Evolutionary conservation across 1,284 basidiomycete species (phyloP), one percentile per base, ranked within the genome.

Genomic region (Stygiomarasmius scandens): DNA sequence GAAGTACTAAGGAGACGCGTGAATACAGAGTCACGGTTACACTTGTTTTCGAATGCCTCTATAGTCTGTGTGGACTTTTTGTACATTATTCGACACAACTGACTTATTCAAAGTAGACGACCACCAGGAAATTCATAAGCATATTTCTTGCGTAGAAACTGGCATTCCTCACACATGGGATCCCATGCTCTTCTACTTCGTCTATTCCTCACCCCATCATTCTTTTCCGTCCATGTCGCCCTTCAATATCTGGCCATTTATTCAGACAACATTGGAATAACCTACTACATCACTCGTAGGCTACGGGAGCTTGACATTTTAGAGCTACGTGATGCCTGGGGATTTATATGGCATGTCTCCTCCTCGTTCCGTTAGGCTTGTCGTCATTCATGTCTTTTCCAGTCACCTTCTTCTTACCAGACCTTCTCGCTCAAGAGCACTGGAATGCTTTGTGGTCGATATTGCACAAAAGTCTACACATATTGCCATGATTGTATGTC

Each of bases 311-410:
- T 95, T 68, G 86, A 90, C 61, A 84, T 85, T 19, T 80, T 87
- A 56, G 93, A 98, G 64, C 80, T 98, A 57, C 87, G 90, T 67
- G 95, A 96, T 73, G 94, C 96, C 65, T 98, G 96, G 95, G 94
- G 95, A 20, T 96, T 97, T 72, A 85, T 98, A 72, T 97, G 94
- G 95, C 96, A 67, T 55, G 58, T 56, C 60, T 55, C 45, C 56
- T 58, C 48, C 43, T 32, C 58, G 27, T 36, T 41, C 23, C 60
- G 32, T 41, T n/a, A n/a, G n/a, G 53, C 50, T 59, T 67, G 64
- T 56, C 24, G 47, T 48, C 34, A n/a, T 24, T 55, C 49, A 34
- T 54, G n/a, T 49, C 32, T 43, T 46, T 38, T 47, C 23, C 67
- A 96, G 95, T 72, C 95, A 98, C 77, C 84, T 98, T 41, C 86